Evolutionary conservation across 495 filamentous ascomycete species (phyloP).

Genomic region (Podospora appendiculata): DNA sequence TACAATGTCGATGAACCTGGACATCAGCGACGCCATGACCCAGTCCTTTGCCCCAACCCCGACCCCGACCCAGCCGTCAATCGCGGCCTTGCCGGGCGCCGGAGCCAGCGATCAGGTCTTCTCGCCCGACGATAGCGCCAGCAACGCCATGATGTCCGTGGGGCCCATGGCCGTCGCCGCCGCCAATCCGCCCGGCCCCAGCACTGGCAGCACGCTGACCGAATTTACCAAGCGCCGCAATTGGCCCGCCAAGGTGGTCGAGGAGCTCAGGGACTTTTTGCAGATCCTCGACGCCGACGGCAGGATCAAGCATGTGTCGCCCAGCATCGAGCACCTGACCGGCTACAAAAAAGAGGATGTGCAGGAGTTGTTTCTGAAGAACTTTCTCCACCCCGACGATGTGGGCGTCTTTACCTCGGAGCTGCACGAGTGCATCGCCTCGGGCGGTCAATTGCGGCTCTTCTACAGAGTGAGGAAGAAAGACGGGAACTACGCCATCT

Average conservation of each 20-base stretch:
- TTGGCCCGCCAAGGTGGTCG: slow-evolving; percentile 83
- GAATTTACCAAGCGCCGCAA: slow-evolving; percentile 79
- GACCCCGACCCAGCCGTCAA: slow-evolving; percentile 2
- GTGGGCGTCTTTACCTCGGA: slow-evolving; percentile 76
- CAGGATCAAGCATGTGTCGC: slow-evolving; percentile 74
- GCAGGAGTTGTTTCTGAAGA: slow-evolving; percentile 61
- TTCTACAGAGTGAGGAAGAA: slow-evolving; percentile 82
- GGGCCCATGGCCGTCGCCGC: slow-evolving; percentile 6
- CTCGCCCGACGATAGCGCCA: slow-evolving; percentile 11
- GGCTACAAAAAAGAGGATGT: slow-evolving; percentile 66
- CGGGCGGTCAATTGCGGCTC: slow-evolving; percentile 67
- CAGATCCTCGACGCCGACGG: slow-evolving; percentile 82
- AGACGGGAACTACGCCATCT: slow-evolving; percentile 66
- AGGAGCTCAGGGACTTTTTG: slow-evolving; percentile 83
- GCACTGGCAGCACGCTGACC: slow-evolving; percentile 53
- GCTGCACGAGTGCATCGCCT: slow-evolving; percentile 86
- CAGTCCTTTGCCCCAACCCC: slow-evolving; percentile 11
- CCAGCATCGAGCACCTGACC: slow-evolving; percentile 69
- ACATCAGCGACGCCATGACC: slow-evolving; percentile 15
- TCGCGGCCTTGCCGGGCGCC: neutral
- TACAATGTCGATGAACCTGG: slow-evolving; percentile 30
- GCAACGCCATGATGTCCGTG: slow-evolving; percentile 1
- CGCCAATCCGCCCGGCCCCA: slow-evolving; percentile 1
- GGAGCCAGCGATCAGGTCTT: slow-evolving; percentile 5
- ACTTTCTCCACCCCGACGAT: slow-evolving; percentile 87